These are phyloP conservation scores for Hansenula sp. DNA, from an alignment of 1,139 yeast genomes.

Conservation along the genomic window DNA sequence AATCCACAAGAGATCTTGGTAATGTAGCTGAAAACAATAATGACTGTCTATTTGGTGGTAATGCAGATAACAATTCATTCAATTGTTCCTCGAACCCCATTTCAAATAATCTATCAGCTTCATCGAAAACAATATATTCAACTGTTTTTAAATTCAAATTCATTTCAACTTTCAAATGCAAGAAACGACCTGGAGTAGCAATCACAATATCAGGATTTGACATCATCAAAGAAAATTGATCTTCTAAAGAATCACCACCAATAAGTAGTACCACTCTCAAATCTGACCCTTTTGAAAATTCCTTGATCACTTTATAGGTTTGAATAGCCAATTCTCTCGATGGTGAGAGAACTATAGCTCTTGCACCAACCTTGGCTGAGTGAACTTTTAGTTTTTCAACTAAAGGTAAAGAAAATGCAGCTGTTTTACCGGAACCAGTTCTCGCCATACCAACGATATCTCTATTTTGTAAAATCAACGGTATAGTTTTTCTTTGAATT, in stretches of 20 bases:
- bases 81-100: conserved; percentile 96
- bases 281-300: conserved; percentile 81
- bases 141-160: conserved; percentile 73
- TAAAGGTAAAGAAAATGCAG: conserved; percentile 93
- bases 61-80: conserved; percentile 78
- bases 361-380: conserved; percentile 81
- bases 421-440: conserved; percentile 98
- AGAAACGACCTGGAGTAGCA: conserved; percentile 97
- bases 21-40: conserved; percentile 91
- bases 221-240: conserved; percentile 92
- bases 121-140: conserved; percentile 93
- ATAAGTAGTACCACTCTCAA: conserved; percentile 75
- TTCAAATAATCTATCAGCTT: conserved; percentile 96
- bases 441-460: conserved; percentile 99
- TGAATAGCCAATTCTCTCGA: conserved; percentile 94
- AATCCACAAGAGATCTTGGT: conserved; percentile 88
- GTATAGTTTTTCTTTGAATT: conserved; percentile 92
- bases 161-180: conserved; percentile 96
- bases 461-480: conserved; percentile 77
- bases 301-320: conserved; percentile 84
- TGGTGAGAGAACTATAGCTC: conserved; percentile 88
- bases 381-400: conserved; percentile 81
- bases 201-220: conserved; percentile 89
- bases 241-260: conserved; percentile 97
- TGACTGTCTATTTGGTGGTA: conserved; percentile 83